Conservation (phyloP, 2,329 filamentous ascomycete species). For the Fusarium anthophilum region DNA sequence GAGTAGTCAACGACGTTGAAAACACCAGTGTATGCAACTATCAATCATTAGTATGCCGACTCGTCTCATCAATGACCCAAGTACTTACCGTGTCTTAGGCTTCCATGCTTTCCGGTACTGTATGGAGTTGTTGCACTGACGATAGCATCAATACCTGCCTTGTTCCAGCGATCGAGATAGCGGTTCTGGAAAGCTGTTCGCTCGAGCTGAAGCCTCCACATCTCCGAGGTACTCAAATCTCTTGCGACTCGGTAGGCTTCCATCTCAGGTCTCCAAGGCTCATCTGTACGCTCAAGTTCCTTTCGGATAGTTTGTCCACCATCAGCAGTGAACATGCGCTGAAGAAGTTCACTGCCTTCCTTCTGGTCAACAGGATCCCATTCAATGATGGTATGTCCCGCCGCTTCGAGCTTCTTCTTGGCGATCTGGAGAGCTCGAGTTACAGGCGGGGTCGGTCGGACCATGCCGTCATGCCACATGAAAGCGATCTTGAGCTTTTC, state of each 20-base stretch:
- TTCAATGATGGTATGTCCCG: conserved; percentile 63
- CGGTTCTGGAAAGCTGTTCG: conserved; percentile 56
- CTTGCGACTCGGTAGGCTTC: conserved; percentile 43
- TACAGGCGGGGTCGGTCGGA: conserved; percentile 73
- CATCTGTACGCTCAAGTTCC: conserved; percentile 53
- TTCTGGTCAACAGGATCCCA: conserved; percentile 57
- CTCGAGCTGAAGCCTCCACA: conserved; percentile 60
- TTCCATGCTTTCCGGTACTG: conserved; percentile 53
- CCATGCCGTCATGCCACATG: conserved; percentile 71
- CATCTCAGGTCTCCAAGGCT: conserved; percentile 55
- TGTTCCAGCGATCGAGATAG: conserved; percentile 58
- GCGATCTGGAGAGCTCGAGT: conserved; percentile 62
- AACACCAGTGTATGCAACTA: conserved; percentile 61
- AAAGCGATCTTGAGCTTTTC: conserved; percentile 65
- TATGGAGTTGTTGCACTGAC: conserved; percentile 65
- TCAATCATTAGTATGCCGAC: background rate
- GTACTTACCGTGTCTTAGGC: conserved; percentile 54
- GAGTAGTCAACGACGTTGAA: conserved; percentile 61
- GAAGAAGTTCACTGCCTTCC: conserved; percentile 50
- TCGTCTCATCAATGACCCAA: too few relatives aligned
- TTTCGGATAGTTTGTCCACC: conserved; percentile 53
- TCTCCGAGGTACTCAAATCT: conserved; percentile 54
- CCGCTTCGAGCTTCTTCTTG: conserved; percentile 52
- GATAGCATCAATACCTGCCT: conserved; percentile 66
- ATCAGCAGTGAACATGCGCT: conserved; percentile 60